These are phyloP conservation scores for Melanomma pulvis-pyrius DNA, from an alignment of 495 filamentous ascomycete species.

Conservation along the genomic window DNA sequence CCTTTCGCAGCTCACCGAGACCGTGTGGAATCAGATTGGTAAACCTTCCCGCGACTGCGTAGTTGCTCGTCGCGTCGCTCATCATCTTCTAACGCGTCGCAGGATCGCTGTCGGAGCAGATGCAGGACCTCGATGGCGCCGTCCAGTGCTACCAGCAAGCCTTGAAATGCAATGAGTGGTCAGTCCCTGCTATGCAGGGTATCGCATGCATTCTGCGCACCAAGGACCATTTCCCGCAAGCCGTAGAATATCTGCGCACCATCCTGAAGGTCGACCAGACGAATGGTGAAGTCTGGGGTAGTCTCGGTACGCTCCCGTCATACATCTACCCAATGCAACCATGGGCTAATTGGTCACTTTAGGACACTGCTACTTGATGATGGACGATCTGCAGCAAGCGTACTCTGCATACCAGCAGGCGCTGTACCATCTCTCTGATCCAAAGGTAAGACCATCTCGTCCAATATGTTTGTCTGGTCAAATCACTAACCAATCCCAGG, in stretches of 20 bases:
- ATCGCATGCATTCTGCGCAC: constrained; percentile 89
- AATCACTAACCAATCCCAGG: constrained; percentile 56
- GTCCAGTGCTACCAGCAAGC: constrained; percentile 87
- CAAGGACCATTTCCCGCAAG: constrained; percentile 90
- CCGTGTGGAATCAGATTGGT: constrained; percentile 95
- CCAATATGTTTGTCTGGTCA: constrained; percentile 5
- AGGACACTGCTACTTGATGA: constrained; percentile 98
- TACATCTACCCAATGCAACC: constrained; percentile 8
- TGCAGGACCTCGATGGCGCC: constrained; percentile 86
- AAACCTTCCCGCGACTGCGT: constrained; percentile 42
- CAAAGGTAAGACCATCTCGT: constrained; percentile 67
- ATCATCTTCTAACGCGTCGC: constrained; percentile 26
- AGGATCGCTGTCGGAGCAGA: constrained; percentile 85
- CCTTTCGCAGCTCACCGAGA: constrained; percentile 72
- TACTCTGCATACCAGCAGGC: constrained; percentile 98
- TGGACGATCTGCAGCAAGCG: constrained; percentile 97
- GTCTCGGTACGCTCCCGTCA: constrained; percentile 65
- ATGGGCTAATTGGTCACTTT: constrained; percentile 13
- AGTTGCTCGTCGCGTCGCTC: background rate
- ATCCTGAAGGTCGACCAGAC: constrained; percentile 86
- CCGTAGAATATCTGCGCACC: constrained; percentile 87
- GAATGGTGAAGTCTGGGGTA: constrained; percentile 97
- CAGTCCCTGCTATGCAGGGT: constrained; percentile 89
- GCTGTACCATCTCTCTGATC: constrained; percentile 88
- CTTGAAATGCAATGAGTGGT: constrained; percentile 82